These are phyloP conservation scores for Neurospora sp. DNA, from an alignment of 495 filamentous ascomycete genomes.

Conservation along the genomic window DNA sequence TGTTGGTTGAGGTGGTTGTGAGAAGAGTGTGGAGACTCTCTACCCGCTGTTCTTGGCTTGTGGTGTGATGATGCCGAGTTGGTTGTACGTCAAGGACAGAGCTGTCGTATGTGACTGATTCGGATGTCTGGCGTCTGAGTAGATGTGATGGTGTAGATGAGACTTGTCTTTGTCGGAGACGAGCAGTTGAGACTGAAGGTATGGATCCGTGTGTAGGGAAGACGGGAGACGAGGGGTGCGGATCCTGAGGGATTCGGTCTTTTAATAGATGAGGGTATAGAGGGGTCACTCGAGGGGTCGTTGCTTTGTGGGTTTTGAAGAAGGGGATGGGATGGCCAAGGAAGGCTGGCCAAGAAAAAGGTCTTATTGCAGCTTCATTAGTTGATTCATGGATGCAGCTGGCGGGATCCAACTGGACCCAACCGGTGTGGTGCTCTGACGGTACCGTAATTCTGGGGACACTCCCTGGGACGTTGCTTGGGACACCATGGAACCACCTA, in stretches of 20 bases:
- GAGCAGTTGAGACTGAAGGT: background rate
- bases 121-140: background rate
- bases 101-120: background rate
- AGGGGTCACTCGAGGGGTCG: background rate
- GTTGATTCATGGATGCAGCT: background rate
- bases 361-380: background rate
- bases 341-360: background rate
- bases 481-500: background rate
- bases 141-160: background rate
- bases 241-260: background rate
- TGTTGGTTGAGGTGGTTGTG: constrained; percentile 3
- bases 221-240: background rate
- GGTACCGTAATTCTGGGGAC: background rate
- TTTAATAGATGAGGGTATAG: background rate
- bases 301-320: background rate
- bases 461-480: background rate
- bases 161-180: background rate
- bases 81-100: background rate
- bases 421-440: background rate
- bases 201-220: background rate
- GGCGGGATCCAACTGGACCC: background rate
- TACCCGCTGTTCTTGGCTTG: background rate
- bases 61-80: background rate
- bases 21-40: background rate
- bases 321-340: background rate